Conservation (phyloP, 2,329 filamentous ascomycete genomes). For the Scedosporium minutisporum region DNA sequence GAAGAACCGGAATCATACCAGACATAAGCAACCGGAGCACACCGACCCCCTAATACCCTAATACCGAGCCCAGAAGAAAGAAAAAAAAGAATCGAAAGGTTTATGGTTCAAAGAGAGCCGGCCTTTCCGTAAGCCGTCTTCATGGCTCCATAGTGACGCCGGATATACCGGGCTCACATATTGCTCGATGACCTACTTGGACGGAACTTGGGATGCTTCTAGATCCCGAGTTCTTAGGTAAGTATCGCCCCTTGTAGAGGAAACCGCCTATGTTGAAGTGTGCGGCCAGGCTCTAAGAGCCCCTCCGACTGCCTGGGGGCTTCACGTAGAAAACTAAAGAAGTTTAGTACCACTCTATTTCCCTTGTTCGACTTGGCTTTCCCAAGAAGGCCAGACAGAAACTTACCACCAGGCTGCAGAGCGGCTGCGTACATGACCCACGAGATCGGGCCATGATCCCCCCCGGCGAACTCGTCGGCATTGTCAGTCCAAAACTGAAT, state of each 20-base stretch:
- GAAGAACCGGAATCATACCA: not conserved
- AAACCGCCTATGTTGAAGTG: too few species aligned
- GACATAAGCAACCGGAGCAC: not conserved
- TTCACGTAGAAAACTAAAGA: not conserved
- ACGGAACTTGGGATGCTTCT: too few species aligned
- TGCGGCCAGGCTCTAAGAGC: not conserved
- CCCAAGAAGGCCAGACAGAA: too few species aligned
- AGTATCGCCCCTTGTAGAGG: too few species aligned
- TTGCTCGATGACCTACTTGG: not conserved
- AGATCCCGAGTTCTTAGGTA: too few species aligned
- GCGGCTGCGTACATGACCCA: slow-evolving; percentile 48
- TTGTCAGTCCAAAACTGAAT: slow-evolving; percentile 24
- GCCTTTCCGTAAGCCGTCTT: not conserved
- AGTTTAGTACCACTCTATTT: not conserved
- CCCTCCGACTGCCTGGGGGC: not conserved
- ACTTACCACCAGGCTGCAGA: slow-evolving; percentile 44
- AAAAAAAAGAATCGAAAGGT: not conserved
- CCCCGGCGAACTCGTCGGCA: slow-evolving; percentile 18
- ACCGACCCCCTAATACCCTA: not conserved
- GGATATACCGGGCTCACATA: not conserved
- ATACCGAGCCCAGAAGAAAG: not conserved
- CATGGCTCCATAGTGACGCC: not conserved
- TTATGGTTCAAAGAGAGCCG: not conserved
- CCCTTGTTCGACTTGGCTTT: not conserved
- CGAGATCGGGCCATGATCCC: slow-evolving; percentile 42